A percentile compares a stretch with the other conserved stretches of the same genome.
phyloP scores from a whole-genome alignment of 2,329 filamentous ascomycete species.

The Lachnellula subtilissima region DNA sequence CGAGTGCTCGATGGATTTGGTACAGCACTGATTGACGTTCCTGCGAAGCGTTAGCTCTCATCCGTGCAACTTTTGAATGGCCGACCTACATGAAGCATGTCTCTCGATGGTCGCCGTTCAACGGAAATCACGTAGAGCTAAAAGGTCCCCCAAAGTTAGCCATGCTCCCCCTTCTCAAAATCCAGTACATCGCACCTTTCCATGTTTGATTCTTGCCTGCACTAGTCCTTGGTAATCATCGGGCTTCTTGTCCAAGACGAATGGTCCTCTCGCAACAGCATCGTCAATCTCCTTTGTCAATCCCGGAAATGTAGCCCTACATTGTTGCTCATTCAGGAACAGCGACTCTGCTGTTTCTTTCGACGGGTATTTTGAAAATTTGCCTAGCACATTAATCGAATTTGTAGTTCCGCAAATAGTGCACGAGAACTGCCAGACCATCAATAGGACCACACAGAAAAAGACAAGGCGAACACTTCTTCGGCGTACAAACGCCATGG shows the following conservation, averaged over 20 bases:
- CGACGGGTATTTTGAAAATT: not conserved
- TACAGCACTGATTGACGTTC: conserved; percentile 49
- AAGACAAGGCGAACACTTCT: not conserved
- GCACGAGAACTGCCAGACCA: not conserved
- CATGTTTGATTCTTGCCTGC: conserved; percentile 40
- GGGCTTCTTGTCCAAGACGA: conserved; percentile 34
- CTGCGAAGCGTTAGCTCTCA: conserved; percentile 24
- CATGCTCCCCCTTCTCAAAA: not conserved
- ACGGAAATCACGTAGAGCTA: conserved; percentile 43
- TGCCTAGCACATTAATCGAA: not conserved
- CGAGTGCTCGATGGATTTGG: conserved; percentile 48
- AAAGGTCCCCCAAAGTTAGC: not conserved
- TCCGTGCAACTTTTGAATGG: not conserved
- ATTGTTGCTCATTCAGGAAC: conserved; percentile 39
- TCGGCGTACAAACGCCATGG: not conserved
- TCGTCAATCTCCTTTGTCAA: conserved; percentile 44
- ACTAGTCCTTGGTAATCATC: conserved; percentile 37
- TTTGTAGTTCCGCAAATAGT: not conserved
- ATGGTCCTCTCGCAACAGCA: conserved; percentile 40
- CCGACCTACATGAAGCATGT: conserved; percentile 38
- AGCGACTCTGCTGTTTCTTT: conserved; percentile 3
- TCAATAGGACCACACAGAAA: not conserved
- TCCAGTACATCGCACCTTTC: conserved; percentile 31
- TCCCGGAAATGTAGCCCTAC: conserved; percentile 41
- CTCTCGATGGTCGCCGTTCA: conserved; percentile 37